Percentiles rank a stretch among this genome's conserved stretches.
Conservation (phyloP, 1,139 yeast species). For the Debaryomyces robertsiae region DNA sequence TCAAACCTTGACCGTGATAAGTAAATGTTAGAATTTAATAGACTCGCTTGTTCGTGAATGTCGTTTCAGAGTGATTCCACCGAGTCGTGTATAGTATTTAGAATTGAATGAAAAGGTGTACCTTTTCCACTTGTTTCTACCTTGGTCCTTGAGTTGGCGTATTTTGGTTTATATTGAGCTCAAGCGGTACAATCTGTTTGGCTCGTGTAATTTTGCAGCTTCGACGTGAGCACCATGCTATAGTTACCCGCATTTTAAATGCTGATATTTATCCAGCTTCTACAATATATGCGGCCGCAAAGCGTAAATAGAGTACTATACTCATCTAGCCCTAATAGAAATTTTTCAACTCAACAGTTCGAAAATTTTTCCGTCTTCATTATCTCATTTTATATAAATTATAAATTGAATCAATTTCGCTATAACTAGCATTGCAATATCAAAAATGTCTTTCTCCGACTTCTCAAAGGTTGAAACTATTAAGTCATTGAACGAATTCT, state of each 20-base stretch:
- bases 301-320: constrained; percentile 7
- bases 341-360: constrained; percentile 2
- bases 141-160: too few relatives aligned
- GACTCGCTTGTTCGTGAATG: too few relatives aligned
- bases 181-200: too few relatives aligned
- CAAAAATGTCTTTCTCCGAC: constrained; percentile 70
- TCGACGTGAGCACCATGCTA: neutral
- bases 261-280: constrained; percentile 2
- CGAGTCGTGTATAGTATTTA: too few relatives aligned
- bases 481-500: constrained; percentile 80
- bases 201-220: constrained; percentile 9
- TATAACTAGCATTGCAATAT: constrained; percentile 6
- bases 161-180: too few relatives aligned
- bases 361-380: constrained; percentile 6
- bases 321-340: constrained; percentile 9
- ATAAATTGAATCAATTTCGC: constrained; percentile 3
- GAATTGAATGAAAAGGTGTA: neutral
- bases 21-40: neutral
- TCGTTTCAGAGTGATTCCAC: too few relatives aligned
- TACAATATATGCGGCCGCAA: neutral
- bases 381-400: constrained; percentile 6
- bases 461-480: constrained; percentile 81
- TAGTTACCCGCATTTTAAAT: constrained; percentile 6
- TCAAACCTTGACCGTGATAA: constrained; percentile 6
- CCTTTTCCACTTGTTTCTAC: too few relatives aligned